phyloP scores from a whole-genome alignment of 768 basidiomycete genomes.

The Pisolithus microcarpus region DNA sequence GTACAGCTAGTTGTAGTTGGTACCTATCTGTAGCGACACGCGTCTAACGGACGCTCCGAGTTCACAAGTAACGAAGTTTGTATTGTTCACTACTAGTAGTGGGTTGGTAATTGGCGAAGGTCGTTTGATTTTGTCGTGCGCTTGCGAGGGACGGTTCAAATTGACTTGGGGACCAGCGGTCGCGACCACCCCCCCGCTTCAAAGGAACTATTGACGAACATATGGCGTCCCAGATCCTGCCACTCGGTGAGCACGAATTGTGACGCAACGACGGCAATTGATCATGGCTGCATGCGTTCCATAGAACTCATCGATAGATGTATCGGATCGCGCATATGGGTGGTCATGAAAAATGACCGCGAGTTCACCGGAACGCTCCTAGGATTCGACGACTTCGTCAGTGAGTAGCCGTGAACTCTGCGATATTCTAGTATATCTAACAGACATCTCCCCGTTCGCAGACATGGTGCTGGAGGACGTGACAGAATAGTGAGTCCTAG shows the following conservation, averaged over 20 bases:
- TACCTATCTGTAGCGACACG: slow-evolving; percentile 14
- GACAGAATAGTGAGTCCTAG: slow-evolving; percentile 73
- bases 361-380: slow-evolving; percentile 94
- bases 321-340: slow-evolving; percentile 96
- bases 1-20: slow-evolving; percentile 9
- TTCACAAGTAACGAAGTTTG: slow-evolving; percentile 15
- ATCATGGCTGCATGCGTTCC: background rate
- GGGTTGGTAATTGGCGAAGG: slow-evolving; percentile 11
- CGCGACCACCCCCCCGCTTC: no score
- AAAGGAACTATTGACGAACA: background rate
- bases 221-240: slow-evolving; percentile 93
- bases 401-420: slow-evolving; percentile 64
- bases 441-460: slow-evolving; percentile 19
- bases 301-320: slow-evolving; percentile 94
- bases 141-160: background rate
- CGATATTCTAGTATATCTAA: background rate
- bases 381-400: slow-evolving; percentile 99
- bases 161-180: no score
- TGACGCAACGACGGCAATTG: background rate
- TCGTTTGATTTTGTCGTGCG: background rate
- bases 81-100: slow-evolving; percentile 12
- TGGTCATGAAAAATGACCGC: slow-evolving; percentile 95
- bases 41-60: slow-evolving; percentile 30
- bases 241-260: slow-evolving; percentile 53
- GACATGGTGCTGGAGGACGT: slow-evolving; percentile 97